These are phyloP conservation scores for Mesostigma viride DNA, from an alignment of 139 green algal genomes.

Conservation along the genomic window DNA sequence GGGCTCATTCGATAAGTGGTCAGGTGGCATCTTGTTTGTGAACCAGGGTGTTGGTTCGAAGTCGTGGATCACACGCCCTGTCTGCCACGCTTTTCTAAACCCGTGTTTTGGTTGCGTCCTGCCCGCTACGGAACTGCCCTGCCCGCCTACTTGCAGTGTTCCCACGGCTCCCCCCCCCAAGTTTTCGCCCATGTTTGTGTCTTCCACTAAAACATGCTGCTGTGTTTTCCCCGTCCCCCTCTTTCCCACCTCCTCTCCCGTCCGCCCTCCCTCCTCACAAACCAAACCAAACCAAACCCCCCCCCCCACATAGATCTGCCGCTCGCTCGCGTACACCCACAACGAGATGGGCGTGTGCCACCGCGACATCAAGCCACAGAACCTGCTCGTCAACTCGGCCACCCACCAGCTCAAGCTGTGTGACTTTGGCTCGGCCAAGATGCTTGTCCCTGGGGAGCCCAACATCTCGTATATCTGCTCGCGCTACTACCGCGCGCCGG, in stretches of 20 bases:
- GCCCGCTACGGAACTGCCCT: no score
- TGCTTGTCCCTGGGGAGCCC: slow-evolving; percentile 58
- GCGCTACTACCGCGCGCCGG: slow-evolving; percentile 85
- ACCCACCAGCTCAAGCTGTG: slow-evolving; percentile 93
- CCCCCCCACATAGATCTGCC: slow-evolving; percentile 31
- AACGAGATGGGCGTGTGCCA: slow-evolving; percentile 34
- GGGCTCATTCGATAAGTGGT: no score
- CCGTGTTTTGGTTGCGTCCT: no score
- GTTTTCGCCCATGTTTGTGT: no score
- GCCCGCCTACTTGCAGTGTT: no score
- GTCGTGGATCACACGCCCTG: no score
- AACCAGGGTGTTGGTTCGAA: no score
- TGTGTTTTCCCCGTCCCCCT: slow-evolving; percentile 3
- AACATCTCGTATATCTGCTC: slow-evolving; percentile 99
- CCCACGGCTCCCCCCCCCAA: no score
- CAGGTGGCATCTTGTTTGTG: no score
- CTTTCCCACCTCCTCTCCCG: background rate
- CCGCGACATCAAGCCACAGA: slow-evolving; percentile 41
- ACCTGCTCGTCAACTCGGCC: slow-evolving; percentile 66
- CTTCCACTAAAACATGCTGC: no score
- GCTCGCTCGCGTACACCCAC: slow-evolving; percentile 37
- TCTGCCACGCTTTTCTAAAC: no score
- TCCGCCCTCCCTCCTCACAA: background rate
- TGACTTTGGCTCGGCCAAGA: slow-evolving; percentile 97
- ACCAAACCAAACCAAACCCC: no score